These are phyloP conservation scores for Sporisorium graminicola DNA, from an alignment of 1,284 basidiomycete species.

Conservation along the genomic window DNA sequence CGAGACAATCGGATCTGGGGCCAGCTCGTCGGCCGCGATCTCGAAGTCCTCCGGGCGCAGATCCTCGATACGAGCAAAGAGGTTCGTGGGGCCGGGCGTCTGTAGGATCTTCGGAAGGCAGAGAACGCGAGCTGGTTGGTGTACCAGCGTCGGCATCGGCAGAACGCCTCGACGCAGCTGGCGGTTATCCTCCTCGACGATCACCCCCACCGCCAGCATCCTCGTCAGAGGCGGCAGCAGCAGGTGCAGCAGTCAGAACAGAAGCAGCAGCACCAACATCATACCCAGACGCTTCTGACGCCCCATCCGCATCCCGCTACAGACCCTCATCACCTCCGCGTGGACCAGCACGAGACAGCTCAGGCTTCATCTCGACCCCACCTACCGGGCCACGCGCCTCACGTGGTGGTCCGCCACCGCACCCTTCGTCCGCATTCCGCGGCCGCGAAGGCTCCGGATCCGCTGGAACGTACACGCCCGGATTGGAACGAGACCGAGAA, in stretches of 20 bases:
- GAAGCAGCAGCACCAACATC: constrained; percentile 5
- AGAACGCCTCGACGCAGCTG: constrained; percentile 2
- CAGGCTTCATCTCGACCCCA: constrained; percentile 31
- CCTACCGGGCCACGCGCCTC: constrained; percentile 37
- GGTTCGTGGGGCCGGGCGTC: constrained; percentile 17
- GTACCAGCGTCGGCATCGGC: neutral
- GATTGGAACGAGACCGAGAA: constrained; percentile 32
- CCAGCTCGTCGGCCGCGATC: constrained; percentile 21
- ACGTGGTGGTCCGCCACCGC: constrained; percentile 11
- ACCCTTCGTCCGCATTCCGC: constrained; percentile 20
- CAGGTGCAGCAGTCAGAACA: neutral
- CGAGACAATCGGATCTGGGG: constrained; percentile 9
- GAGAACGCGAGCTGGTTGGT: constrained; percentile 18
- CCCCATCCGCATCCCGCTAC: constrained; percentile 9
- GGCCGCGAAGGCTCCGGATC: constrained; percentile 19
- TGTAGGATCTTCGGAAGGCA: constrained; percentile 24
- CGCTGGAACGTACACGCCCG: constrained; percentile 21
- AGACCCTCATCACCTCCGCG: constrained; percentile 15
- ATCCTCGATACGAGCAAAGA: constrained; percentile 21
- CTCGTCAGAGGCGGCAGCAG: constrained; percentile 8
- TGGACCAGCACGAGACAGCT: constrained; percentile 18
- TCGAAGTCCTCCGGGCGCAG: constrained; percentile 25
- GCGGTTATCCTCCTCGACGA: neutral
- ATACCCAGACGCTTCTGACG: constrained; percentile 1
- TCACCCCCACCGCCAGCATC: constrained; percentile 2